Evolutionary conservation across 1,284 basidiomycete species (phyloP).

Genomic region (Ustilago vetiveriae): DNA sequence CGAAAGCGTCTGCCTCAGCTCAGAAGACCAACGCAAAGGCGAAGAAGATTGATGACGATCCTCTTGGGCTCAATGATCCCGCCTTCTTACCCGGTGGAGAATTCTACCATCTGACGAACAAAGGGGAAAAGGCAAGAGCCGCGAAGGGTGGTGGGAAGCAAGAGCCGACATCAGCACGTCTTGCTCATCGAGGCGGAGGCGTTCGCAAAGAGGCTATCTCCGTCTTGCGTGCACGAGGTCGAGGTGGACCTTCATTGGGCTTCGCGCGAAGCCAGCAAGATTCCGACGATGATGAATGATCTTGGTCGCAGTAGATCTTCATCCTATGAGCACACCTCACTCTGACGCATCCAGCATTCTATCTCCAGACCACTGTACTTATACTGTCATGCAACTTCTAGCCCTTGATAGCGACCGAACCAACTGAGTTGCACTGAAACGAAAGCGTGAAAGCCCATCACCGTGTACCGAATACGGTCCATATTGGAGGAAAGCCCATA

Average conservation of each 20-base stretch:
- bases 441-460: background rate
- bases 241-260: slow-evolving; percentile 37
- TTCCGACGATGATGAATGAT: slow-evolving; percentile 24
- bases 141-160: slow-evolving; percentile 14
- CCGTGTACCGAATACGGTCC: slow-evolving; percentile 38
- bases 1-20: slow-evolving; percentile 5
- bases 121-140: slow-evolving; percentile 23
- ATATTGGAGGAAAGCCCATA: slow-evolving; percentile 66
- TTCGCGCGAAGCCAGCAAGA: slow-evolving; percentile 41
- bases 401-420: background rate
- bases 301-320: no score
- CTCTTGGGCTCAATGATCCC: slow-evolving; percentile 60
- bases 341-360: background rate
- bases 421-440: background rate
- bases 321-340: no score
- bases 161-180: slow-evolving; percentile 15
- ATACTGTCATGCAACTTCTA: slow-evolving; percentile 23
- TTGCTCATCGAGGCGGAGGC: slow-evolving; percentile 39
- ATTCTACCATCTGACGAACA: slow-evolving; percentile 43
- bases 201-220: slow-evolving; percentile 38
- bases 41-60: slow-evolving; percentile 54
- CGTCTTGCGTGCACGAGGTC: slow-evolving; percentile 31
- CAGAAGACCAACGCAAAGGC: slow-evolving; percentile 8
- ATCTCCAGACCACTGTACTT: background rate
- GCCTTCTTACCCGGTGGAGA: slow-evolving; percentile 61